Evolutionary conservation across 345 rosid species (phyloP), one percentile per base, ranked within the genome.

Genomic region (Geranium brycei): DNA sequence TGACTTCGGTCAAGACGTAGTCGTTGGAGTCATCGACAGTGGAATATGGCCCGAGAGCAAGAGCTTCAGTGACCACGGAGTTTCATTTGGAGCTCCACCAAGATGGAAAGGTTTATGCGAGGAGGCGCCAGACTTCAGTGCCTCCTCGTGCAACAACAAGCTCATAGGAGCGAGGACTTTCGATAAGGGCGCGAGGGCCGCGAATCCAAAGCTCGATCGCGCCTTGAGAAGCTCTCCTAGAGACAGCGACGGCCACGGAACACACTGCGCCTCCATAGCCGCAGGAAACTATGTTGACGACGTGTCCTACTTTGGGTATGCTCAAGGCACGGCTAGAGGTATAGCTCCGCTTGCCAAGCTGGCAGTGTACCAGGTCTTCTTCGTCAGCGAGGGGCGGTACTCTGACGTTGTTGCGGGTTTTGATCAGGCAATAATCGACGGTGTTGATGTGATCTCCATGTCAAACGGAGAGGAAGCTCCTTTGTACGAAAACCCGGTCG

Each of bases 31-130:
- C 10, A 74, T 81, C 16, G 85, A 81, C 57, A 74, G 81, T 0
- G 85, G 85, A 51, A 68, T 81, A 53, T 81, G 83, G 86, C 86
- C 83, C 0, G 79, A 82, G 60, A 79, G 78, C 38, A 68, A 71
- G 59, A 82, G 81, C 78, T 82, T 82, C 62, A 60, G 17, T 0
- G 86, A 79, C 5, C 19, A 68, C 15, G 83, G 83, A 41, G 69
- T 79, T 63, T 41, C 59, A 0, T 4, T 7, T 35, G 17, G 67
- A 0, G 58, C 79, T 47, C 83, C 86, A 0, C 38, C 70, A 0
- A 74, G 78, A 72, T 81, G 83, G 86, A 79, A 71, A 69, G 86
- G 86, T 0, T 60, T 17, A 53, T 75, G 83, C n/a, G 75, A 41
- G 32, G 12, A 68, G 3, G 68, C 72, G 0, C 17, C 15, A 4